These are phyloP conservation scores for Kluyveromyces sp. DNA, from an alignment of 1,139 yeast genomes.

Conservation along the genomic window DNA sequence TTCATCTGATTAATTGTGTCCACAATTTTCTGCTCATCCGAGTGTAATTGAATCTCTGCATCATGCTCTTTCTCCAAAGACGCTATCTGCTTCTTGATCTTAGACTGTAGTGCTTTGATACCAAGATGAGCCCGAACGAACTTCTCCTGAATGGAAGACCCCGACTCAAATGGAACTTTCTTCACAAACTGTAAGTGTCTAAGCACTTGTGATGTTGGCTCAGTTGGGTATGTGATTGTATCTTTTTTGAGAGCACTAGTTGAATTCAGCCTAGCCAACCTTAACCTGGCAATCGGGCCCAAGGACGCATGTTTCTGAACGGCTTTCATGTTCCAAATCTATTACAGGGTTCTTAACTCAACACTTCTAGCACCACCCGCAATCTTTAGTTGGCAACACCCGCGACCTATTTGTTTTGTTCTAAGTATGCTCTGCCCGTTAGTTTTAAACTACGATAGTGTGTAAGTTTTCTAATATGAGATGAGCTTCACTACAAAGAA, in stretches of 20 bases:
- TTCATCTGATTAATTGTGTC: conserved; percentile 44
- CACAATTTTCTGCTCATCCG: conserved; percentile 42
- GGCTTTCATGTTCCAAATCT: background rate
- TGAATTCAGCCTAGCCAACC: background rate
- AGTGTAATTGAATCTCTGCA: conserved; percentile 33
- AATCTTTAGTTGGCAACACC: too few species aligned
- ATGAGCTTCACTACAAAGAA: conserved; percentile 12
- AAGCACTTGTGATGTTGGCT: conserved; percentile 35
- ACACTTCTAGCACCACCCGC: too few species aligned
- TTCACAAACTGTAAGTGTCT: conserved; percentile 61
- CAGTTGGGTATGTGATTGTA: conserved; percentile 22
- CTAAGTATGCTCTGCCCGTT: too few species aligned
- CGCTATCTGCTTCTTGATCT: conserved; percentile 38
- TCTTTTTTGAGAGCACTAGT: background rate
- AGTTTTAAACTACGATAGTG: background rate
- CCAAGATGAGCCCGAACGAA: conserved; percentile 58
- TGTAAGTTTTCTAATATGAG: background rate
- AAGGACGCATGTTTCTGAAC: background rate
- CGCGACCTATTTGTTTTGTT: too few species aligned
- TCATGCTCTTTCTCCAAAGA: conserved; percentile 39
- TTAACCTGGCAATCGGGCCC: background rate
- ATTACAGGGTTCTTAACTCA: too few species aligned
- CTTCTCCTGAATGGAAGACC: conserved; percentile 54
- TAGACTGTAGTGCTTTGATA: conserved; percentile 48
- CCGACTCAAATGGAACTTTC: conserved; percentile 45